Conservation (phyloP, 371 early-diverging fungal species). For the Lichtheimia ramosa region DNA sequence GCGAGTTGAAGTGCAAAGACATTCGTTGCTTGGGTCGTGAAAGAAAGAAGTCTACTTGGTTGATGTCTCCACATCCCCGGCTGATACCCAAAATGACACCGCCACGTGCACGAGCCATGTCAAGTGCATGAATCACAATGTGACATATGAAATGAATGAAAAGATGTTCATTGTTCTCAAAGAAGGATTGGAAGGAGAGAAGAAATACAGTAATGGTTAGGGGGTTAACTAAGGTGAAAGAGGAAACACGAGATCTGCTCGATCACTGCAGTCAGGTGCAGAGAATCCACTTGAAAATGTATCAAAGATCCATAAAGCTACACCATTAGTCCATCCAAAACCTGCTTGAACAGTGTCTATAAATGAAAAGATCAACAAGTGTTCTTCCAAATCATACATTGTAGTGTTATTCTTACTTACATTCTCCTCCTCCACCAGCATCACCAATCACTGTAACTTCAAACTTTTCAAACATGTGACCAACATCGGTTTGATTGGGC, state of each 20-base stretch:
- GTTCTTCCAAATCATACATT: neutral
- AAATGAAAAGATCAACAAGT: neutral
- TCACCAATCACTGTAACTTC: conserved; percentile 57
- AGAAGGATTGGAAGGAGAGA: too few relatives aligned
- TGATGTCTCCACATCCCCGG: too few relatives aligned
- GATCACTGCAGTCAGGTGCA: conserved; percentile 41
- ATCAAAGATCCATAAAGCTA: conserved; percentile 69
- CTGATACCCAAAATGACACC: too few relatives aligned
- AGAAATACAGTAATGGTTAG: too few relatives aligned
- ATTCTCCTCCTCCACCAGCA: conserved; percentile 84
- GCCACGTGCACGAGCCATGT: too few relatives aligned
- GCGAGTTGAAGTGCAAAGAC: conserved; percentile 31
- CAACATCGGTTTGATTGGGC: conserved; percentile 31
- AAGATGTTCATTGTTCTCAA: too few relatives aligned
- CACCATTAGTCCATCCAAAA: conserved; percentile 95
- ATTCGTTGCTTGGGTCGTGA: neutral
- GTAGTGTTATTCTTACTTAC: neutral
- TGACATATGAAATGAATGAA: too few relatives aligned
- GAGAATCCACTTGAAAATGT: conserved; percentile 38
- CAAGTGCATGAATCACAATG: too few relatives aligned
- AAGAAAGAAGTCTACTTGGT: too few relatives aligned
- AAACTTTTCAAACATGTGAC: conserved; percentile 86
- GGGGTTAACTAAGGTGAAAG: too few relatives aligned
- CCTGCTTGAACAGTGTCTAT: conserved; percentile 74
- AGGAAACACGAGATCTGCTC: too few relatives aligned